Percentiles rank a stretch among this genome's conserved stretches.
Conservation (phyloP, 2,329 filamentous ascomycete species). For the Fusarium zealandicum region DNA sequence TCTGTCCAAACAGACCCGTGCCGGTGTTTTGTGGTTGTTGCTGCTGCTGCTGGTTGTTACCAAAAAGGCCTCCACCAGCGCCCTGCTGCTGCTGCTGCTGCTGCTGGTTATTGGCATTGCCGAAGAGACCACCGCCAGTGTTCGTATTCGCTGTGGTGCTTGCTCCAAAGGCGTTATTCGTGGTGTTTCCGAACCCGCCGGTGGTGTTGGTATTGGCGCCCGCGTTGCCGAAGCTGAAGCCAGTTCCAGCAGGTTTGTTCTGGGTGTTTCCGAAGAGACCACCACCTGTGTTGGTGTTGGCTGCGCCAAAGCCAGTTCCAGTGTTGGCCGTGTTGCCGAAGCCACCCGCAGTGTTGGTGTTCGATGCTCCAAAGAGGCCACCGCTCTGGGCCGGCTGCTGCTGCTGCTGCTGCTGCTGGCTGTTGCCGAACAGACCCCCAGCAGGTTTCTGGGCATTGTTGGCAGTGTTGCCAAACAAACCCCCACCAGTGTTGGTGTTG, state of each 20-base stretch:
- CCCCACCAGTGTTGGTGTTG: conserved; percentile 43
- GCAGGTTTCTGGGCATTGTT: conserved; percentile 40
- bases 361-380: conserved; percentile 40
- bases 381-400: conserved; percentile 25
- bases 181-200: conserved; percentile 42
- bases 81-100: conserved; percentile 42
- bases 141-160: conserved; percentile 38
- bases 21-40: conserved; percentile 41
- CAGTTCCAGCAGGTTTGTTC: conserved; percentile 47
- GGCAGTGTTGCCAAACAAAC: conserved; percentile 43
- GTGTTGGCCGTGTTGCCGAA: conserved; percentile 41
- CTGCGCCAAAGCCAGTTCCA: conserved; percentile 50
- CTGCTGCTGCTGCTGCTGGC: conserved; percentile 29
- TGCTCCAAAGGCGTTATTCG: conserved; percentile 40
- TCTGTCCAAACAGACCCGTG: conserved; percentile 48
- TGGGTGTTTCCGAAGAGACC: conserved; percentile 54
- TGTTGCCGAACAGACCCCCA: conserved; percentile 50
- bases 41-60: conserved; percentile 45
- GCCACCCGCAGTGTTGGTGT: conserved; percentile 24
- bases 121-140: conserved; percentile 52
- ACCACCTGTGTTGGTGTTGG: conserved; percentile 42
- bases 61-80: conserved; percentile 56
- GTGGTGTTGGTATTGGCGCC: conserved; percentile 37
- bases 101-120: conserved; percentile 45
- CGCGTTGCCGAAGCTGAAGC: conserved; percentile 55